phyloP scores from a whole-genome alignment of 148 eudicot species.

The Persicaria maculosa region DNA sequence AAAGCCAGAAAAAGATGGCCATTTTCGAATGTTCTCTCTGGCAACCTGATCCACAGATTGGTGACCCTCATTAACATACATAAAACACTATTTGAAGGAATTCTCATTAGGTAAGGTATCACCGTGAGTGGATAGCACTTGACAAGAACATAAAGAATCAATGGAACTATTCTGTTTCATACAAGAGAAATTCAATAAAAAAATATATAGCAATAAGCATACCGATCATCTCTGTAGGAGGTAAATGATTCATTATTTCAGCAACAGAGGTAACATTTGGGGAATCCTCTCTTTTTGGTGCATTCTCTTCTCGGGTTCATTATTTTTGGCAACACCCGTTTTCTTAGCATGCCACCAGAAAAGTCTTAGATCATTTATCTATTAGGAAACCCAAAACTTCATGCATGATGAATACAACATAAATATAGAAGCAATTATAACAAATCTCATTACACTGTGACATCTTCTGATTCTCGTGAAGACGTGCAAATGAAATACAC shows the following conservation, averaged over 20 bases:
- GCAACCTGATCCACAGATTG: constrained; percentile 31
- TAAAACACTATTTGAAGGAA: too few relatives aligned
- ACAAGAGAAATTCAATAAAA: neutral
- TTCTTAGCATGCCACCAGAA: constrained; percentile 4
- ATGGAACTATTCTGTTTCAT: neutral
- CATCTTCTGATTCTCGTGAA: too few relatives aligned
- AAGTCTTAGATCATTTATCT: constrained; percentile 9
- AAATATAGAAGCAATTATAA: constrained; percentile 5
- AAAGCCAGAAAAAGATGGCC: constrained; percentile 46
- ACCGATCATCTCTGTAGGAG: constrained; percentile 46
- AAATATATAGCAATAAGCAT: constrained; percentile 27
- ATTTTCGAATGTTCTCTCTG: constrained; percentile 41
- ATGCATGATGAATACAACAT: neutral
- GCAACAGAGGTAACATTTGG: constrained; percentile 23
- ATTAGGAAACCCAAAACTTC: constrained; percentile 5
- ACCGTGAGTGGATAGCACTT: too few relatives aligned
- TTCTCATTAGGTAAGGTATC: too few relatives aligned
- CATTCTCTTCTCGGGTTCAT: constrained; percentile 38
- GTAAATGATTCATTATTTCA: constrained; percentile 38
- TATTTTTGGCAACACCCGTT: constrained; percentile 49
- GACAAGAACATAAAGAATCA: neutral
- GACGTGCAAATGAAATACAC: neutral
- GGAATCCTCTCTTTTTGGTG: constrained; percentile 31
- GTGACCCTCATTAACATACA: neutral
- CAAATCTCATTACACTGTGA: neutral